Percentiles rank a stretch among this genome's conserved stretches.
Evolutionary conservation across 495 filamentous ascomycete species (phyloP).

Genomic region (Peziza echinospora): DNA sequence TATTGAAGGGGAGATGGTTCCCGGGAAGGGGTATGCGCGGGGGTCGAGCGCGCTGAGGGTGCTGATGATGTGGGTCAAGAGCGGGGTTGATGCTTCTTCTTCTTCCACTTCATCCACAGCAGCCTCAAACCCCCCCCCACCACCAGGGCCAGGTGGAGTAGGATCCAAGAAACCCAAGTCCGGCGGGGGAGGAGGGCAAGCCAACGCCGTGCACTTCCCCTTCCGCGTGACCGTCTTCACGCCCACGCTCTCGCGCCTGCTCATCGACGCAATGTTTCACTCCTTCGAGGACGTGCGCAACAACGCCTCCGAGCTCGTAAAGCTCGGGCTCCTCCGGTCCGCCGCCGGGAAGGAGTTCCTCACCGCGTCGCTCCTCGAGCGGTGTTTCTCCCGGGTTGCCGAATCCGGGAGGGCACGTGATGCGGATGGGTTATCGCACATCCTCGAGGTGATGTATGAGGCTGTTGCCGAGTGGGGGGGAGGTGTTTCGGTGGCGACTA

Average conservation of each 20-base stretch:
- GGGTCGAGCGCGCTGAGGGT: constrained; percentile 61
- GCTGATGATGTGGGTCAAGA: constrained; percentile 36
- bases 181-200: constrained; percentile 11
- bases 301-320: constrained; percentile 30
- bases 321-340: neutral
- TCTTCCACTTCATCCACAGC: constrained; percentile 6
- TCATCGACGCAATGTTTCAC: constrained; percentile 62
- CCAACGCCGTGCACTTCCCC: constrained; percentile 7
- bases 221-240: constrained; percentile 3
- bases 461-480: constrained; percentile 2
- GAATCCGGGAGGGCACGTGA: constrained; percentile 16
- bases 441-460: constrained; percentile 4
- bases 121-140: constrained; percentile 15
- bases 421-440: constrained; percentile 1
- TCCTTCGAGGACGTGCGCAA: constrained; percentile 83
- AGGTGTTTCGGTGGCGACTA: neutral
- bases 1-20: constrained; percentile 45
- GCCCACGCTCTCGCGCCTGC: constrained; percentile 20
- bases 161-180: constrained; percentile 3
- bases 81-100: constrained; percentile 23
- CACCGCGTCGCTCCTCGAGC: constrained; percentile 1
- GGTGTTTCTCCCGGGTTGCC: constrained; percentile 13
- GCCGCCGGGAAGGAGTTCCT: neutral
- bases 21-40: constrained; percentile 64
- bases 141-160: constrained; percentile 17